These are phyloP conservation scores for Eremochloa ophiuroides DNA, from an alignment of 176 grass and related monocot genomes.

Conservation along the genomic window DNA sequence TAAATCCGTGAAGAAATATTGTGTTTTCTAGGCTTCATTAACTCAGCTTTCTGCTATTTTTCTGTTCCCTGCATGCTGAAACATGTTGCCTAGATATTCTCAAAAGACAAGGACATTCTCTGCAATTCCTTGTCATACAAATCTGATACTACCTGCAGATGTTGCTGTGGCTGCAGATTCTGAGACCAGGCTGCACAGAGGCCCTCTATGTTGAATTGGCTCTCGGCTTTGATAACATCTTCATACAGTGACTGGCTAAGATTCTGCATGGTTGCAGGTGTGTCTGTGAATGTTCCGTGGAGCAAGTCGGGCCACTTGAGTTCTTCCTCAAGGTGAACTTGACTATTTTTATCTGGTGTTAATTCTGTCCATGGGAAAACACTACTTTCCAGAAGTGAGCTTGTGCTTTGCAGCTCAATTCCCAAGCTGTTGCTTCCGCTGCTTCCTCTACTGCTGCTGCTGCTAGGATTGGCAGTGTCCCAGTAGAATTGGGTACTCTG, in stretches of 20 bases:
- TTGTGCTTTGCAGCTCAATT: constrained; percentile 43
- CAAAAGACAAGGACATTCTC: constrained; percentile 40
- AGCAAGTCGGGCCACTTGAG: constrained; percentile 64
- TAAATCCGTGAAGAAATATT: constrained; percentile 25
- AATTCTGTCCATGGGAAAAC: constrained; percentile 49
- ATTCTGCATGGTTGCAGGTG: constrained; percentile 19
- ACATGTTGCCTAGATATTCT: constrained; percentile 37
- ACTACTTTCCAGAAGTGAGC: constrained; percentile 31
- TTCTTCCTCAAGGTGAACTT: constrained; percentile 47
- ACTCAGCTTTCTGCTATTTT: constrained; percentile 21
- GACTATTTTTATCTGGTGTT: constrained; percentile 24
- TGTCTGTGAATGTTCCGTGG: constrained; percentile 32
- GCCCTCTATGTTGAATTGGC: constrained; percentile 39
- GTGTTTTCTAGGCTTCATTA: constrained; percentile 19
- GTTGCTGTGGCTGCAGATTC: constrained; percentile 36
- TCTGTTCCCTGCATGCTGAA: constrained; percentile 22
- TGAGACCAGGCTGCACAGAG: constrained; percentile 27
- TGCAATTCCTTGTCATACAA: constrained; percentile 59
- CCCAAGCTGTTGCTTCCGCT: constrained; percentile 24
- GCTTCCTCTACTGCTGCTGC: constrained; percentile 31
- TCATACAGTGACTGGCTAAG: constrained; percentile 46
- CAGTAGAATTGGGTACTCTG: constrained; percentile 34
- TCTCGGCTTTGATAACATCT: constrained; percentile 38
- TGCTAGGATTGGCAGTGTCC: constrained; percentile 30
- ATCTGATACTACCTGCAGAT: constrained; percentile 35